phyloP scores from a whole-genome alignment of 2,329 filamentous ascomycete genomes.

The Talaromyces sp. region DNA sequence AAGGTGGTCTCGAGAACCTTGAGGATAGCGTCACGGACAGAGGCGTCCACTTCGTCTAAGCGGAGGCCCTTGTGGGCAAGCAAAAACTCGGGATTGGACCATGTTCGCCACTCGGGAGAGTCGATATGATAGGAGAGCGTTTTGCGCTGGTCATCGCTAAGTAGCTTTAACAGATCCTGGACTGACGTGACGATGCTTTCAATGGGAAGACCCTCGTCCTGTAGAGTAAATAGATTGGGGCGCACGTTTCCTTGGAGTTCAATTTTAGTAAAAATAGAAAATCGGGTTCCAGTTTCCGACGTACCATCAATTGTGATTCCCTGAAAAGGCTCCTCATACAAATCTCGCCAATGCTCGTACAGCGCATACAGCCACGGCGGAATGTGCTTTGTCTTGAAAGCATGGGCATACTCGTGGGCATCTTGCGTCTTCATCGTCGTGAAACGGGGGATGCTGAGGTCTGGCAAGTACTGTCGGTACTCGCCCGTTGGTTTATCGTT shows the following conservation, averaged over 20 bases:
- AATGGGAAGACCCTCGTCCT: conserved; percentile 62
- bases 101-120: conserved; percentile 66
- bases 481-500: conserved; percentile 22
- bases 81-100: conserved; percentile 69
- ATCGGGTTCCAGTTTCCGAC: neutral
- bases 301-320: conserved; percentile 64
- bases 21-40: conserved; percentile 48
- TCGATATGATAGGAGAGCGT: conserved; percentile 58
- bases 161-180: conserved; percentile 39
- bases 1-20: conserved; percentile 54
- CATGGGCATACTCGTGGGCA: conserved; percentile 57
- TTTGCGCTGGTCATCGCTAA: conserved; percentile 47
- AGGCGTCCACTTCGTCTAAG: conserved; percentile 55
- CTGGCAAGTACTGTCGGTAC: conserved; percentile 59
- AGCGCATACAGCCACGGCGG: conserved; percentile 65
- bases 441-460: conserved; percentile 58
- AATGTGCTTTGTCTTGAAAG: conserved; percentile 53
- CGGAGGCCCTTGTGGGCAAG: conserved; percentile 64
- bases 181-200: conserved; percentile 51
- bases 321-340: conserved; percentile 61
- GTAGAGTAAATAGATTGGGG: conserved; percentile 48
- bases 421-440: conserved; percentile 58
- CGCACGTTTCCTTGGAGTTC: neutral
- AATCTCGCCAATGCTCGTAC: conserved; percentile 54
- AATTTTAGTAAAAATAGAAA: neutral